Evolutionary conservation across 2,329 filamentous ascomycete genomes (phyloP), one percentile per base, ranked within the genome.

Genomic region (Aspergillus tamarii): DNA sequence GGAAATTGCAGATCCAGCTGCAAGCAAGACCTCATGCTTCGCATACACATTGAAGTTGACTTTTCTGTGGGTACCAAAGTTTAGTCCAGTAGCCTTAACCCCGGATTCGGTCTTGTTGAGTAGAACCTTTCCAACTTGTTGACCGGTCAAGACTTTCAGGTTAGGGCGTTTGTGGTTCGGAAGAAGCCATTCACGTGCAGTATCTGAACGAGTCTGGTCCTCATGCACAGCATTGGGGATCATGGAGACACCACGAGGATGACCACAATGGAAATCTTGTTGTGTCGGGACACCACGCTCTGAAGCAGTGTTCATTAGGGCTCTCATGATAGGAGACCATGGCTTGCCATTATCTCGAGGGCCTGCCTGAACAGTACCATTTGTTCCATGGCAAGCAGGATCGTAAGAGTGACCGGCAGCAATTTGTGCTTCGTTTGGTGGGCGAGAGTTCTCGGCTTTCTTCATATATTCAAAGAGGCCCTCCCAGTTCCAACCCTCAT

Each of bases 381-480:
- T 71, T 9, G 53, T 41, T 7, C 70, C 71, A 46, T 75, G 72
- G 23, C 71, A 74, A 16, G 54, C 28, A 14, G 67, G 32, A n/a
- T 74, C 57, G 36, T 65, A 73, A 57, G 30, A 65, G 36, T 73
- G 68, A 2, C 71, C 71, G 23, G 69, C 68, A 10, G 59, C 66
- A 36, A 72, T 64, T 39, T 73, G 62, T 14, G 50, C 58, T 9
- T 63, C 55, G 21, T 53, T 72, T 1, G 73, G 73, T 14, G 54
- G 28, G 39, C 72, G 71, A 16, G 62, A 36, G 4, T 23, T n/a
- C 54, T 75, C 73, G 1, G 62, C 73, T 73, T 83, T 82, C 46
- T 77, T 74, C 71, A 85, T 85, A 64, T 85, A 85, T 0, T 78
- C 78, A 3, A 83, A 62, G 5, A 86, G 67, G 43, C 70, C 75